phyloP scores from a whole-genome alignment of 768 basidiomycete genomes.

The Lactarius vividus region DNA sequence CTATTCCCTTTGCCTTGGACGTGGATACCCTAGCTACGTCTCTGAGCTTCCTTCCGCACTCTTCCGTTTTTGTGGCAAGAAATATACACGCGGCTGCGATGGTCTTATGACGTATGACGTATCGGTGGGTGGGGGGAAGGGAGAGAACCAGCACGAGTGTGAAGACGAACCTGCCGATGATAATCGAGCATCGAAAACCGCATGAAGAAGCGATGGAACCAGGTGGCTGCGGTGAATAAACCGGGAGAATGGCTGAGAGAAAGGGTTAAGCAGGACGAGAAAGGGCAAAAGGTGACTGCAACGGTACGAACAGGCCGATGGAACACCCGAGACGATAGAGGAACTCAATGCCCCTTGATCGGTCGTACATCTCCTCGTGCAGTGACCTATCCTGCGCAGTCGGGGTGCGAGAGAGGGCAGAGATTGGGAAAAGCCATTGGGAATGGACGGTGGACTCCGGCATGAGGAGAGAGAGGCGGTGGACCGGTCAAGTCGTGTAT shows the following conservation, averaged over 20 bases:
- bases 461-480: not conserved
- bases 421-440: slow-evolving; percentile 27
- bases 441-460: slow-evolving; percentile 4
- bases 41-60: slow-evolving; percentile 82
- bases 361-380: slow-evolving; percentile 71
- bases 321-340: slow-evolving; percentile 79
- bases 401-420: slow-evolving; percentile 21
- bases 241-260: slow-evolving; percentile 70
- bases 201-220: slow-evolving; percentile 93
- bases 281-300: slow-evolving; percentile 12
- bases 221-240: slow-evolving; percentile 82
- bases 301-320: slow-evolving; percentile 61
- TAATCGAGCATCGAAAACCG: slow-evolving; percentile 80
- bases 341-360: slow-evolving; percentile 81
- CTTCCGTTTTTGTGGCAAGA: slow-evolving; percentile 88
- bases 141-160: not conserved
- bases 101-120: slow-evolving; percentile 47
- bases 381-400: slow-evolving; percentile 33
- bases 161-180: slow-evolving; percentile 61
- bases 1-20: slow-evolving; percentile 59
- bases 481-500: slow-evolving; percentile 20
- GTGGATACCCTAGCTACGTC: slow-evolving; percentile 77
- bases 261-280: slow-evolving; percentile 20
- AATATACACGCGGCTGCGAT: slow-evolving; percentile 86
- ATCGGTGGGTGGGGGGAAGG: not conserved